phyloP scores from a whole-genome alignment of 2,329 filamentous ascomycete species.

The Hyphodiscus sp. region DNA sequence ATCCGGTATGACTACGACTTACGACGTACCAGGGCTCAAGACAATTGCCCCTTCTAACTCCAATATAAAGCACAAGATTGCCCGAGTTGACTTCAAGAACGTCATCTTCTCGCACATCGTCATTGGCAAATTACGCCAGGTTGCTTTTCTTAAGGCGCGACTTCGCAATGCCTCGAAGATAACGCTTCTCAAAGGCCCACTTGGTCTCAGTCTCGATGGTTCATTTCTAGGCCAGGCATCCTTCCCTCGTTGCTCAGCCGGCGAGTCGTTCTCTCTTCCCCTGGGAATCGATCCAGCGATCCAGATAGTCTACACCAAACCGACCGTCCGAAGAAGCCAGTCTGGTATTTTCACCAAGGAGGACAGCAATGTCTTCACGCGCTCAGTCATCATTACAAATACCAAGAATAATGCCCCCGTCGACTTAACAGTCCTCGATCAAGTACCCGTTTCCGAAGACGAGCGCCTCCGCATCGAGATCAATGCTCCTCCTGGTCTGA shows the following conservation, averaged over 20 bases:
- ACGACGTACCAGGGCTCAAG: slow-evolving; percentile 53
- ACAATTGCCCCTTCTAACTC: slow-evolving; percentile 46
- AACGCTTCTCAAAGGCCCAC: slow-evolving; percentile 48
- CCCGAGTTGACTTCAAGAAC: slow-evolving; percentile 43
- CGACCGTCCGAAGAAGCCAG: slow-evolving; percentile 45
- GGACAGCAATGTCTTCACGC: slow-evolving; percentile 43
- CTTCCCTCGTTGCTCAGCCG: slow-evolving; percentile 49
- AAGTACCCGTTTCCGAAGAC: slow-evolving; percentile 56
- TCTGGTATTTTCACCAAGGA: slow-evolving; percentile 49
- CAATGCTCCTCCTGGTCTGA: slow-evolving; percentile 42
- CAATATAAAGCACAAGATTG: slow-evolving; percentile 52
- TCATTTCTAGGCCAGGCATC: slow-evolving; percentile 52
- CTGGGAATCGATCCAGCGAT: slow-evolving; percentile 56
- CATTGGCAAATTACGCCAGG: slow-evolving; percentile 53
- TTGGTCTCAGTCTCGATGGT: slow-evolving; percentile 56
- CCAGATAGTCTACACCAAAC: slow-evolving; percentile 47
- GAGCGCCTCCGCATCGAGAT: slow-evolving; percentile 49
- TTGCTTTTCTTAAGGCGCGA: slow-evolving; percentile 52
- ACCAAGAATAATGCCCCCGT: slow-evolving; percentile 37
- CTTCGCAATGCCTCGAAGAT: slow-evolving; percentile 50
- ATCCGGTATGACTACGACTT: slow-evolving; percentile 50
- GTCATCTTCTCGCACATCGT: slow-evolving; percentile 51
- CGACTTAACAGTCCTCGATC: slow-evolving; percentile 48
- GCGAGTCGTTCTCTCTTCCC: slow-evolving; percentile 45
- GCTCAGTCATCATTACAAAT: slow-evolving; percentile 45